These are phyloP conservation scores for Phoma herbarum DNA, from an alignment of 2,329 filamentous ascomycete species.

Conservation along the genomic window DNA sequence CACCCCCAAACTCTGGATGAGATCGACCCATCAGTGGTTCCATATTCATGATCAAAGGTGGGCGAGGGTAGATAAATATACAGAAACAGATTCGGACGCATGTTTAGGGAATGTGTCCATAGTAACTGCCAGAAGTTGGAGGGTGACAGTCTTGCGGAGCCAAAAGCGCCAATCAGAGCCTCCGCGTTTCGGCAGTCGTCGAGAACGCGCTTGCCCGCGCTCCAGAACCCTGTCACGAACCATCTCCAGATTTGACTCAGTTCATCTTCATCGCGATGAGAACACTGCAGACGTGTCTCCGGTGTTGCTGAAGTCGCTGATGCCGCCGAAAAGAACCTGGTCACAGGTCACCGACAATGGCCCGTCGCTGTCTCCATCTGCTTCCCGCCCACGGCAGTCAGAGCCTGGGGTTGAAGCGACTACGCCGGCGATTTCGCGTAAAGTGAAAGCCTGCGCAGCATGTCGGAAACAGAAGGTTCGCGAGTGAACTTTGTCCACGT, in stretches of 20 bases:
- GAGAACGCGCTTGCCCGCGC: slow-evolving; percentile 5
- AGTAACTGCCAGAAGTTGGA: neutral
- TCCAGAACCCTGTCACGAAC: slow-evolving; percentile 11
- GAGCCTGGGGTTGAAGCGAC: slow-evolving; percentile 16
- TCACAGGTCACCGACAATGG: slow-evolving; percentile 32
- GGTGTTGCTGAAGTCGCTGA: slow-evolving; percentile 13
- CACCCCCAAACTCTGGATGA: neutral
- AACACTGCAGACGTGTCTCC: slow-evolving; percentile 9
- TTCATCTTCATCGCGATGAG: slow-evolving; percentile 11
- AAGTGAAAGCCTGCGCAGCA: slow-evolving; percentile 59
- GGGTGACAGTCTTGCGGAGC: neutral
- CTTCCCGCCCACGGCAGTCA: slow-evolving; percentile 21
- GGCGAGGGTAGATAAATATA: neutral
- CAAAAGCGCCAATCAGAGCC: slow-evolving; percentile 9
- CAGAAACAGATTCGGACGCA: neutral
- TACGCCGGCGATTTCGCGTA: slow-evolving; percentile 42
- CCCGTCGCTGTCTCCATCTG: slow-evolving; percentile 21
- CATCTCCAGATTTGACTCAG: slow-evolving; percentile 20
- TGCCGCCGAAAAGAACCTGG: slow-evolving; percentile 39
- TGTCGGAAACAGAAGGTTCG: slow-evolving; percentile 61
- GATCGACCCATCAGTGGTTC: neutral
- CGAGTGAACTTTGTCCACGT: neutral
- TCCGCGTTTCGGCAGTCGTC: neutral
- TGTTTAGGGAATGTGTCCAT: neutral
- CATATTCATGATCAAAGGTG: neutral